Percentiles rank a stretch among this genome's conserved stretches.
Conservation (phyloP, 257 asterid species). For the Paraleonurus japonicus region DNA sequence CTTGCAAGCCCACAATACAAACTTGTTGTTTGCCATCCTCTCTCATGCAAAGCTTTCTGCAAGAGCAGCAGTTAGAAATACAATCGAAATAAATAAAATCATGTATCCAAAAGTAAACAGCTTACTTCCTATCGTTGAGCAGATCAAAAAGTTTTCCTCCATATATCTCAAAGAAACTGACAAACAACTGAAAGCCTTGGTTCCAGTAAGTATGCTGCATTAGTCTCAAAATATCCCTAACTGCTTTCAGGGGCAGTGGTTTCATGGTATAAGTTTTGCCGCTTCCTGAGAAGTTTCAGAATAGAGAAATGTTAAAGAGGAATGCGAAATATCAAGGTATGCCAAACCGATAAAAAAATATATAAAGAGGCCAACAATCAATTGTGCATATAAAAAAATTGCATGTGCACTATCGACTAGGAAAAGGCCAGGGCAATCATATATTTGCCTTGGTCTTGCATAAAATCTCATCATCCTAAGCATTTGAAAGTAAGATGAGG, state of each 20-base stretch:
- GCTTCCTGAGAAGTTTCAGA: slow-evolving; percentile 54
- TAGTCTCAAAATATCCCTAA: slow-evolving; percentile 77
- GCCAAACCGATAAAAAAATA: background rate
- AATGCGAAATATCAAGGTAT: background rate
- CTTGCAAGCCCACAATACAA: slow-evolving; percentile 71
- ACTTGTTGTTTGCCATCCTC: slow-evolving; percentile 88
- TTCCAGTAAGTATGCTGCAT: slow-evolving; percentile 86
- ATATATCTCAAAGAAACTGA: slow-evolving; percentile 90
- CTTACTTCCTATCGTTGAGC: slow-evolving; percentile 82
- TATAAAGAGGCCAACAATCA: background rate
- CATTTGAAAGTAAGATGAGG: too few relatives aligned
- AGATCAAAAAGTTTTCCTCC: slow-evolving; percentile 93
- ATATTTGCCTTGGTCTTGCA: too few relatives aligned
- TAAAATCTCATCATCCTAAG: too few relatives aligned
- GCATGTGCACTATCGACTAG: background rate
- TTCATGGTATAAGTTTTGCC: slow-evolving; percentile 95
- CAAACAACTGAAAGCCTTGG: slow-evolving; percentile 80
- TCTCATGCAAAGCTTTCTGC: slow-evolving; percentile 89
- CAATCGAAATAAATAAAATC: slow-evolving; percentile 13
- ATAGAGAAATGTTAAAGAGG: background rate
- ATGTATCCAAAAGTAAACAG: background rate
- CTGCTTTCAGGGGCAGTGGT: slow-evolving; percentile 90
- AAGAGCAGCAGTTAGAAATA: slow-evolving; percentile 17
- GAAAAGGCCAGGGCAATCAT: background rate
- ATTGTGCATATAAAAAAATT: background rate